A percentile compares a stretch with the other conserved stretches of the same genome.
Evolutionary conservation across 2,329 filamentous ascomycete genomes (phyloP).

Genomic region (Pseudocercospora macadamiae): DNA sequence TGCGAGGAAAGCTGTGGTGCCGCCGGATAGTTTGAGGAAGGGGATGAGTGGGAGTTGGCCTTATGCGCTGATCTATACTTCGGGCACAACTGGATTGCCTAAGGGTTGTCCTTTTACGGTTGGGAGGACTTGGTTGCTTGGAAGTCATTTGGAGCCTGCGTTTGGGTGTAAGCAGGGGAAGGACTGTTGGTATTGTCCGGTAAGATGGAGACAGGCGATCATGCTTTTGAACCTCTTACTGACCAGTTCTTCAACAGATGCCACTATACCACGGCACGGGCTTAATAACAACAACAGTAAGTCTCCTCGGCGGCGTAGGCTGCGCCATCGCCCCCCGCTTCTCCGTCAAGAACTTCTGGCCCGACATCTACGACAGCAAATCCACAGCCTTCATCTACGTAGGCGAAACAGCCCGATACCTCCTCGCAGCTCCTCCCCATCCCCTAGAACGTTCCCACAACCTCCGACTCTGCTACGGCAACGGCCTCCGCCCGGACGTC

Average conservation of each 20-base stretch:
- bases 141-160: constrained; percentile 38
- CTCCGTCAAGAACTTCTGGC: constrained; percentile 71
- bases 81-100: constrained; percentile 73
- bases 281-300: constrained; percentile 63
- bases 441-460: constrained; percentile 62
- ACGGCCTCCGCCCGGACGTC: constrained; percentile 69
- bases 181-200: constrained; percentile 72
- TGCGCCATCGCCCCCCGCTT: constrained; percentile 68
- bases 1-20: constrained; percentile 24
- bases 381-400: constrained; percentile 77
- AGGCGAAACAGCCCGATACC: constrained; percentile 74
- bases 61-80: constrained; percentile 74
- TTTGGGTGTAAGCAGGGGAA: constrained; percentile 53
- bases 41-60: constrained; percentile 52
- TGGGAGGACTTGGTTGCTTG: constrained; percentile 47
- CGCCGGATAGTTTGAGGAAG: constrained; percentile 30
- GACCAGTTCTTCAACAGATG: no score
- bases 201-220: no score
- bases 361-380: constrained; percentile 66
- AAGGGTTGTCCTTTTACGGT: constrained; percentile 69
- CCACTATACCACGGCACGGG: constrained; percentile 77
- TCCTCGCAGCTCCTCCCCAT: constrained; percentile 67
- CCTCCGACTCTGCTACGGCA: constrained; percentile 63
- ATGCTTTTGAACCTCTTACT: no score
- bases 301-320: constrained; percentile 58